Conservation (phyloP, 2,329 filamentous ascomycete genomes). For the Harringtonia aguacate region DNA sequence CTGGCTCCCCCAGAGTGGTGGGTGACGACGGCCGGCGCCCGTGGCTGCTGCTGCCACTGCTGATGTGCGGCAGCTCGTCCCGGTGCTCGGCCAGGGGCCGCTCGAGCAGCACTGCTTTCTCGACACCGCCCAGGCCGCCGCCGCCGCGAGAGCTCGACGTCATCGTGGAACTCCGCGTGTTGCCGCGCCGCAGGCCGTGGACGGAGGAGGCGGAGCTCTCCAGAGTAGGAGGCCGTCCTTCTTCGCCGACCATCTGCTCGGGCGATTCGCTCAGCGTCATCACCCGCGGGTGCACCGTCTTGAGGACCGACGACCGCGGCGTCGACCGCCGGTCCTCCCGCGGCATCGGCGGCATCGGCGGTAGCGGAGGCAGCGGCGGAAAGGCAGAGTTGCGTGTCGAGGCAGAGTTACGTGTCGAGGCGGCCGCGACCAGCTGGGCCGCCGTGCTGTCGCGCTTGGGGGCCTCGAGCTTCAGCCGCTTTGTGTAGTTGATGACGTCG, state of each 20-base stretch:
- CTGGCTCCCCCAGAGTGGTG: background rate
- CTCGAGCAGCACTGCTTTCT: background rate
- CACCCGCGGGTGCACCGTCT: conserved; percentile 3
- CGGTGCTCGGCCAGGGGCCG: background rate
- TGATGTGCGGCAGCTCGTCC: background rate
- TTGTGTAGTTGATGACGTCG: conserved; percentile 25
- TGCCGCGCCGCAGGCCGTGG: conserved; percentile 3
- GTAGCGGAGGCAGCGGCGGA: conserved; percentile 19
- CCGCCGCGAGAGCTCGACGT: conserved; percentile 1
- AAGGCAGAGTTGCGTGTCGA: conserved; percentile 7
- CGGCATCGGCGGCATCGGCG: conserved; percentile 7
- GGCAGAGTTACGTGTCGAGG: background rate
- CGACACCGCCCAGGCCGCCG: background rate
- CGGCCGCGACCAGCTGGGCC: conserved; percentile 1
- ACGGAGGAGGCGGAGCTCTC: too few relatives aligned
- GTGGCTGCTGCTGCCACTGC: background rate
- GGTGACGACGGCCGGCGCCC: background rate
- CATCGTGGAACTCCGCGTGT: conserved; percentile 8
- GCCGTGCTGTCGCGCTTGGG: conserved; percentile 2
- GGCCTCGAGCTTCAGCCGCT: conserved; percentile 20
- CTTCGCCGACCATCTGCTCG: background rate
- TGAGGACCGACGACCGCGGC: conserved; percentile 3
- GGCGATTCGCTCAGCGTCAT: background rate
- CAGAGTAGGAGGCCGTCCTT: conserved; percentile 1
- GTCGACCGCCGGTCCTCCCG: conserved; percentile 6